Conservation (phyloP, 2,329 filamentous ascomycete species). For the Colletotrichum sp. region DNA sequence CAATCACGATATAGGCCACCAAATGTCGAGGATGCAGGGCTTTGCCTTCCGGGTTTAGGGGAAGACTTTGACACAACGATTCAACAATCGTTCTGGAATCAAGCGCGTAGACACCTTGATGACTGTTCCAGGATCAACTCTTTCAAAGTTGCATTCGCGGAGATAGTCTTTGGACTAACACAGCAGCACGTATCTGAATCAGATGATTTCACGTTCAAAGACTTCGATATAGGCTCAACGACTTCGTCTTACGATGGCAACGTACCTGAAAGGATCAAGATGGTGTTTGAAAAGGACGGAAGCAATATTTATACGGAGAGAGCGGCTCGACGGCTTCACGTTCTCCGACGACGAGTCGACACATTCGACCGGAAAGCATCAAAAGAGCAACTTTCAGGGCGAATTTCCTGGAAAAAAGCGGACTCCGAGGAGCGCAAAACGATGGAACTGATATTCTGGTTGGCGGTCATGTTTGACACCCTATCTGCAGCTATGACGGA, state of each 20-base stretch:
- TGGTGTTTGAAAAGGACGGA: constrained; percentile 27
- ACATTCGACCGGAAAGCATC: not conserved
- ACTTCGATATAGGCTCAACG: not conserved
- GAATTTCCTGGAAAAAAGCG: rapidly evolving
- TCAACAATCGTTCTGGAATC: constrained; percentile 40
- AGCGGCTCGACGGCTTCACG: constrained; percentile 41
- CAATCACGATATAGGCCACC: not conserved
- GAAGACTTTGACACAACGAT: constrained; percentile 42
- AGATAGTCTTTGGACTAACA: constrained; percentile 40
- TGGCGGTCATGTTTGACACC: constrained; percentile 64
- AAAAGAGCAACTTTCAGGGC: not conserved
- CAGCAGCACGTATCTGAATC: constrained; percentile 30
- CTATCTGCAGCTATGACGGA: constrained; percentile 57
- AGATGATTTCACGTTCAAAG: not conserved
- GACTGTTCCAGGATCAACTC: constrained; percentile 38
- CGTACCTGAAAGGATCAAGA: constrained; percentile 2
- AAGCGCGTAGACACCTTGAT: constrained; percentile 38
- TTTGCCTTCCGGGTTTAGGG: not conserved
- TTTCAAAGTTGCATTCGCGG: constrained; percentile 39
- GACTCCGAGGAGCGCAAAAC: constrained; percentile 41
- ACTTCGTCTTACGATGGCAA: not conserved
- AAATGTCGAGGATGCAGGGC: constrained; percentile 14
- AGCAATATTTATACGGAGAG: constrained; percentile 40
- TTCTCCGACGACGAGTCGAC: constrained; percentile 38
- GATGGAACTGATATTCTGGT: constrained; percentile 59